Conservation (phyloP, 352 stramenopile species). For the Phytophthora pisi region DNA sequence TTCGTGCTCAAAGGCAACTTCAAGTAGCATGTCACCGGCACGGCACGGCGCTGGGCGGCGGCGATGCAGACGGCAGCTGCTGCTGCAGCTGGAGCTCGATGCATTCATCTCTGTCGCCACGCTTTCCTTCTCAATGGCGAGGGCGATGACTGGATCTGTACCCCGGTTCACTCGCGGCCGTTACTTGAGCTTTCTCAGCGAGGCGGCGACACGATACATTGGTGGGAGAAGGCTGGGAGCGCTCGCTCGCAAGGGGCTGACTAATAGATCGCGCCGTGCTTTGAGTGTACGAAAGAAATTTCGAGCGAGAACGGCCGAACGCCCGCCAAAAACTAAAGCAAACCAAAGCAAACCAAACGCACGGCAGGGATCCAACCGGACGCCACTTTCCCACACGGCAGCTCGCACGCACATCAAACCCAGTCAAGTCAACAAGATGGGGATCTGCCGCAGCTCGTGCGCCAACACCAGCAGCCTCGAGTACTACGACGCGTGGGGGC, state of each 20-base stretch:
- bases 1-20: slow-evolving; percentile 3
- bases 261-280: neutral
- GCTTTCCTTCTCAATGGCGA: neutral
- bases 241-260: neutral
- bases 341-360: neutral
- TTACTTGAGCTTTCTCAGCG: slow-evolving; percentile 3
- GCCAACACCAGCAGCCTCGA: slow-evolving; percentile 54
- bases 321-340: neutral
- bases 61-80: neutral
- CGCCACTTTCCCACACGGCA: slow-evolving; percentile 26
- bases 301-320: slow-evolving; percentile 14
- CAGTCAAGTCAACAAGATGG: slow-evolving; percentile 37
- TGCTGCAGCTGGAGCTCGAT: neutral
- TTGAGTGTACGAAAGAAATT: slow-evolving; percentile 28
- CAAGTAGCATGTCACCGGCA: slow-evolving; percentile 7
- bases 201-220: neutral
- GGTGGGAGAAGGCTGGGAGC: slow-evolving; percentile 12
- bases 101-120: neutral
- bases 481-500: slow-evolving; percentile 70
- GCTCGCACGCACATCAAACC: slow-evolving; percentile 18
- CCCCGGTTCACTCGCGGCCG: slow-evolving; percentile 7
- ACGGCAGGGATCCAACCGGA: neutral
- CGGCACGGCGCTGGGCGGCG: neutral
- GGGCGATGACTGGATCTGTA: slow-evolving; percentile 4
- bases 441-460: slow-evolving; percentile 60